Percentiles rank a stretch among this genome's conserved stretches.
Evolutionary conservation across 2,329 filamentous ascomycete species (phyloP).

Genomic region (Talaromyces atroroseus): DNA sequence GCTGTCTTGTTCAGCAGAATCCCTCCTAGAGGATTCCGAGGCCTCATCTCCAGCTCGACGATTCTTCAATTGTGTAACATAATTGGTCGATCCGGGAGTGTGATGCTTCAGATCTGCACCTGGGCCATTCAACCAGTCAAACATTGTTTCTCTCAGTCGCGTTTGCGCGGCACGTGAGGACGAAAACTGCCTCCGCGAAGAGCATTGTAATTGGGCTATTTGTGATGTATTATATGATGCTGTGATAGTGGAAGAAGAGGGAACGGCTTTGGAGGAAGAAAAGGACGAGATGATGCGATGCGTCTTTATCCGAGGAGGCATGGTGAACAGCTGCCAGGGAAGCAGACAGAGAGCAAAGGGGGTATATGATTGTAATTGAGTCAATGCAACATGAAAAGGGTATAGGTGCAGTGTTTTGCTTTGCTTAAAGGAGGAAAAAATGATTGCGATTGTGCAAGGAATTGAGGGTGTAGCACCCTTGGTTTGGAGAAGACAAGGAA

Average conservation of each 20-base stretch:
- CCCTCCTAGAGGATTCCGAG: background rate
- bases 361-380: background rate
- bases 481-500: slow-evolving; percentile 3
- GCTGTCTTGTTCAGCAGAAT: background rate
- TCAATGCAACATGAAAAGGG: background rate
- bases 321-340: slow-evolving; percentile 17
- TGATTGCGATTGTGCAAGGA: background rate
- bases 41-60: slow-evolving; percentile 4
- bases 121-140: slow-evolving; percentile 50
- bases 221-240: slow-evolving; percentile 14
- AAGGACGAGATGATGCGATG: slow-evolving; percentile 19
- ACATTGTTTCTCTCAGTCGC: slow-evolving; percentile 51
- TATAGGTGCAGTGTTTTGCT: background rate
- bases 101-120: slow-evolving; percentile 29
- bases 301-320: slow-evolving; percentile 38
- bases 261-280: slow-evolving; percentile 24
- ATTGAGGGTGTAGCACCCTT: slow-evolving; percentile 15
- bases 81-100: slow-evolving; percentile 29
- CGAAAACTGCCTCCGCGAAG: slow-evolving; percentile 28
- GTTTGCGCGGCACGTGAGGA: slow-evolving; percentile 37
- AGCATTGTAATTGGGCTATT: slow-evolving; percentile 11
- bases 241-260: slow-evolving; percentile 15
- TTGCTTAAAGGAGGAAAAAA: background rate
- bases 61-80: slow-evolving; percentile 20
- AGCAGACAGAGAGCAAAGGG: background rate